A percentile compares a stretch with the other conserved stretches of the same genome.
Conservation (phyloP, 345 rosid genomes). For the Rhizophora mangle region DNA sequence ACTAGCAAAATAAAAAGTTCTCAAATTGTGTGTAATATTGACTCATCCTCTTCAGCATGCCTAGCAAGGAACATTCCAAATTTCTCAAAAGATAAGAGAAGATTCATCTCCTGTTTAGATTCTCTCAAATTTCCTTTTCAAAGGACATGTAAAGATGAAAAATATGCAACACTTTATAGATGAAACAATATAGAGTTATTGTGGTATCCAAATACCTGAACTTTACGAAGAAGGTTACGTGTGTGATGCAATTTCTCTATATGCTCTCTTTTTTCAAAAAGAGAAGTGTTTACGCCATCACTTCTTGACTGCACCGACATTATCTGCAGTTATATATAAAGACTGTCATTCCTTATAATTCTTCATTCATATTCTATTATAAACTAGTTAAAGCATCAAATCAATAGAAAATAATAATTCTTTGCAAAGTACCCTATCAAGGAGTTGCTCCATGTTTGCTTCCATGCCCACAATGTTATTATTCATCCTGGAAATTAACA, state of each 20-base stretch:
- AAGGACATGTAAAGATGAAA: neutral
- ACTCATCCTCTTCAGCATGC: neutral
- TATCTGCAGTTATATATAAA: constrained; percentile 47
- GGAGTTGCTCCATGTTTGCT: constrained; percentile 90
- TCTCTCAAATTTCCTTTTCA: neutral
- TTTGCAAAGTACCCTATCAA: constrained; percentile 58
- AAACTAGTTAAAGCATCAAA: constrained; percentile 4
- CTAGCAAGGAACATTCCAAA: constrained; percentile 1
- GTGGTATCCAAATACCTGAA: constrained; percentile 56
- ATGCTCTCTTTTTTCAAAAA: constrained; percentile 91
- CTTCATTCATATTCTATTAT: too few species aligned
- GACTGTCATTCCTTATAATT: neutral
- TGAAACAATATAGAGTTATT: constrained; percentile 1
- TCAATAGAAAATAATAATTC: neutral
- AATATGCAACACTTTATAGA: neutral
- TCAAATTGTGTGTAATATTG: neutral
- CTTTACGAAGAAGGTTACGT: constrained; percentile 93
- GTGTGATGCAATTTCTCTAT: constrained; percentile 95
- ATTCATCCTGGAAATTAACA: constrained; percentile 73
- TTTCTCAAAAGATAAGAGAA: neutral
- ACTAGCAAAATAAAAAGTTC: neutral
- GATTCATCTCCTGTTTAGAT: neutral
- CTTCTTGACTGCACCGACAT: constrained; percentile 95
- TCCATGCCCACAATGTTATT: constrained; percentile 97
- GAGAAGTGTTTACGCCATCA: constrained; percentile 90